phyloP scores from a whole-genome alignment of 2,329 filamentous ascomycete genomes.

The Pezicula rhizophila region DNA sequence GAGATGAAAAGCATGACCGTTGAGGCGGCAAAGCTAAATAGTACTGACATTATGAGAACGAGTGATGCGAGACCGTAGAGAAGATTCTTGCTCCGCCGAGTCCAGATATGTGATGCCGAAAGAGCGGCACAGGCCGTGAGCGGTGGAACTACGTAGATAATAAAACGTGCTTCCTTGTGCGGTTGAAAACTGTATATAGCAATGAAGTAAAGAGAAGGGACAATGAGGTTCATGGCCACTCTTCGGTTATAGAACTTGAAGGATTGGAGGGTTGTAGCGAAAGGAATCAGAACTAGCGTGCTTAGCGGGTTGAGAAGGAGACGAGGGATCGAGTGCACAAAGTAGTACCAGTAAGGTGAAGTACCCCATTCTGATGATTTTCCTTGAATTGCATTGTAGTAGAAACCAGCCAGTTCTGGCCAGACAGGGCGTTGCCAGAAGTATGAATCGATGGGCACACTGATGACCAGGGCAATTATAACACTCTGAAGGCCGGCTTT shows the following conservation, averaged over 20 bases:
- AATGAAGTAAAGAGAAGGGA: conserved; percentile 68
- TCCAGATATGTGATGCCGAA: conserved; percentile 65
- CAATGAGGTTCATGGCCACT: conserved; percentile 43
- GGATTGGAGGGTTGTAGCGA: conserved; percentile 30
- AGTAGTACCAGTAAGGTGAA: conserved; percentile 82
- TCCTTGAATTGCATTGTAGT: conserved; percentile 83
- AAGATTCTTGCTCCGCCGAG: conserved; percentile 55
- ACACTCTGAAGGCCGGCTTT: conserved; percentile 61
- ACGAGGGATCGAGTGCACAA: conserved; percentile 72
- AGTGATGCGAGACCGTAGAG: conserved; percentile 49
- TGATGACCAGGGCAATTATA: conserved; percentile 59
- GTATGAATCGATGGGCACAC: conserved; percentile 78
- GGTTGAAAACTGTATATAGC: conserved; percentile 80
- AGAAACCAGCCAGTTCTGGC: conserved; percentile 86
- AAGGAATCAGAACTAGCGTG: conserved; percentile 44
- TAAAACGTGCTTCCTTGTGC: conserved; percentile 94
- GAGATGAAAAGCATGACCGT: conserved; percentile 69
- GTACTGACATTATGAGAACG: conserved; percentile 51
- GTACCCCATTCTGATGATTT: conserved; percentile 84
- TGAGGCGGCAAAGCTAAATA: conserved; percentile 54
- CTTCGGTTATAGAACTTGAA: conserved; percentile 31
- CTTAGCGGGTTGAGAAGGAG: conserved; percentile 76
- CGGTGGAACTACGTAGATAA: conserved; percentile 79
- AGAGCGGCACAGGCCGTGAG: conserved; percentile 73
- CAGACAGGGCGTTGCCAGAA: conserved; percentile 87